Evolutionary conservation across 768 basidiomycete species (phyloP).

Genomic region (Trametes villosa): DNA sequence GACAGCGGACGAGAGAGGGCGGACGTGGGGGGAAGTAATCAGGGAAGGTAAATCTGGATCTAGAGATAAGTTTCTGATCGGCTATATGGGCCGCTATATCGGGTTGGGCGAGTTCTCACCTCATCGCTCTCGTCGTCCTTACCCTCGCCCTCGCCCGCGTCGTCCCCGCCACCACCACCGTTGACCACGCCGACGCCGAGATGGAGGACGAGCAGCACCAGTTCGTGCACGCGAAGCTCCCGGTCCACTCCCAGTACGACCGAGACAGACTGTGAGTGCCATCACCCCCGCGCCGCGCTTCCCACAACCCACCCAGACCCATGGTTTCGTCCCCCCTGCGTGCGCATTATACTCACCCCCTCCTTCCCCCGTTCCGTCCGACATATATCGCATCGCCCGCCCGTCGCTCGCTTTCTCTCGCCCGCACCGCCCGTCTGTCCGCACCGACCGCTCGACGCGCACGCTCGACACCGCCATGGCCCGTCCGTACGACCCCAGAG

Average conservation of each 20-base stretch:
- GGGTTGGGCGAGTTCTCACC: slow-evolving; percentile 13
- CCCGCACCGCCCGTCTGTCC: slow-evolving; percentile 2
- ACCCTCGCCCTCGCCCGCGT: slow-evolving; percentile 6
- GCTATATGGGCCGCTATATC: slow-evolving; percentile 11
- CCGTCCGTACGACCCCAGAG: slow-evolving; percentile 49
- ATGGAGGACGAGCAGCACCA: slow-evolving; percentile 32
- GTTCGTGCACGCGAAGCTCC: slow-evolving; percentile 31
- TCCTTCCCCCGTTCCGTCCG: slow-evolving; percentile 16
- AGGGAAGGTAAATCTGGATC: slow-evolving; percentile 3
- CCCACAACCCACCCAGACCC: slow-evolving; percentile 25
- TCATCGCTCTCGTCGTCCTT: slow-evolving; percentile 3
- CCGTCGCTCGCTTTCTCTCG: slow-evolving; percentile 23
- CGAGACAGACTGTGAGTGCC: slow-evolving; percentile 44
- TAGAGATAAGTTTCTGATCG: slow-evolving; percentile 16
- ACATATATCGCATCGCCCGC: slow-evolving; percentile 24
- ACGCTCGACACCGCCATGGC: slow-evolving; percentile 19
- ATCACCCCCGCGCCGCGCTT: slow-evolving; percentile 13
- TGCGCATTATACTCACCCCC: slow-evolving; percentile 19
- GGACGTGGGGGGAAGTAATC: slow-evolving; percentile 1
- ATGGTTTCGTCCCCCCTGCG: slow-evolving; percentile 23
- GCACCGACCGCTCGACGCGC: background rate
- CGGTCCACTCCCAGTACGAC: slow-evolving; percentile 34
- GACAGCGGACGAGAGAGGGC: background rate
- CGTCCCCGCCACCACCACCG: slow-evolving; percentile 1
- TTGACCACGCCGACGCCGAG: slow-evolving; percentile 6